These are phyloP conservation scores for Sphaerulina populicola DNA, from an alignment of 2,329 filamentous ascomycete species.

Conservation along the genomic window DNA sequence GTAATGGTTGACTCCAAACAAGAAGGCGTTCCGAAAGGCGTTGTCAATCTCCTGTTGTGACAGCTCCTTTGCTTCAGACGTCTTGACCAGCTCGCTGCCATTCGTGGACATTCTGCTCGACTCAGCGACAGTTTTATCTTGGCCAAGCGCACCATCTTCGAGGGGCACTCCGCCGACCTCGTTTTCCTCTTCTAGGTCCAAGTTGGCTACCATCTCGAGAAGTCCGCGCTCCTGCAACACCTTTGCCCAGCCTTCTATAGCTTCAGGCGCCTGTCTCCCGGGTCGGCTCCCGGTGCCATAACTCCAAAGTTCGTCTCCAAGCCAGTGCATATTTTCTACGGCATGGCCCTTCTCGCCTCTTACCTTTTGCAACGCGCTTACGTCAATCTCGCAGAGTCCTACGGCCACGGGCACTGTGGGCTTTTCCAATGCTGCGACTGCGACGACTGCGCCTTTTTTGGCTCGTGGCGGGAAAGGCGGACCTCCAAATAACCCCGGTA, in stretches of 20 bases:
- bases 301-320: constrained; percentile 60
- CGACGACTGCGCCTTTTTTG: constrained; percentile 54
- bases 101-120: constrained; percentile 9
- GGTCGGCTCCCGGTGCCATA: constrained; percentile 50
- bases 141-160: constrained; percentile 13
- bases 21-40: constrained; percentile 55
- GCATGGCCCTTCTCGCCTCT: constrained; percentile 57
- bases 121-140: constrained; percentile 15
- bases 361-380: constrained; percentile 48
- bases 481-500: constrained; percentile 55
- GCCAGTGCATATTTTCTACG: constrained; percentile 58
- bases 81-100: constrained; percentile 15
- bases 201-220: constrained; percentile 35
- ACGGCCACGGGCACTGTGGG: constrained; percentile 57
- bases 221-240: constrained; percentile 32
- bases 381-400: constrained; percentile 56
- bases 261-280: constrained; percentile 46
- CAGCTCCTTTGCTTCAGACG: constrained; percentile 32
- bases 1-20: constrained; percentile 54
- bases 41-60: constrained; percentile 59
- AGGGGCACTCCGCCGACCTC: constrained; percentile 43
- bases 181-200: constrained; percentile 40
- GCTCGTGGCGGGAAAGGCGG: constrained; percentile 55
- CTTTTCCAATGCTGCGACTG: constrained; percentile 51
- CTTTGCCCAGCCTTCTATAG: constrained; percentile 46